Conservation (phyloP, 2,329 filamentous ascomycete genomes). For the Trichoderma semiorbis region DNA sequence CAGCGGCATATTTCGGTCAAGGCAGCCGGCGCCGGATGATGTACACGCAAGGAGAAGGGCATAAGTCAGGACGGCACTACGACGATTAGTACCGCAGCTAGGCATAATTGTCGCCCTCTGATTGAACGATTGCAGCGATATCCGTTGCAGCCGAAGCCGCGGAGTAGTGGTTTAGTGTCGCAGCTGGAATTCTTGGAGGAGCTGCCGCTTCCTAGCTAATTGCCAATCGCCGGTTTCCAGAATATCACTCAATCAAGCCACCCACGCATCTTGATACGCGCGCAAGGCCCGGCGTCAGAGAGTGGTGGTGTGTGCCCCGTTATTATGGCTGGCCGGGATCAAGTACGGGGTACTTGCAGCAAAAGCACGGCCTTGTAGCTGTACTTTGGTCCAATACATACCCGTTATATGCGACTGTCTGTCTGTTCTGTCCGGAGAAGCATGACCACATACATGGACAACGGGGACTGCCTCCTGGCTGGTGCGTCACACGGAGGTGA, state of each 20-base stretch:
- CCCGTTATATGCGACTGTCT: background rate
- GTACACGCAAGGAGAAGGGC: background rate
- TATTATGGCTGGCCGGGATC: background rate
- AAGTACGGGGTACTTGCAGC: conserved; percentile 2
- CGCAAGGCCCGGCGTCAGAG: conserved; percentile 4
- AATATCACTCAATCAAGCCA: conserved; percentile 17
- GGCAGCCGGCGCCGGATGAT: background rate
- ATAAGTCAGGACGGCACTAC: background rate
- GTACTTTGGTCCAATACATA: background rate
- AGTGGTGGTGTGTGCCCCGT: background rate
- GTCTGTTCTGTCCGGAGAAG: background rate
- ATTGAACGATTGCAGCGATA: conserved; percentile 6
- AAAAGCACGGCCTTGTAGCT: background rate
- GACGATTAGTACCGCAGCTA: background rate
- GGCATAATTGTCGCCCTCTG: background rate
- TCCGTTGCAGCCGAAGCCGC: conserved; percentile 15
- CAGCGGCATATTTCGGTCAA: conserved; percentile 7
- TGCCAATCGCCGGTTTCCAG: conserved; percentile 8
- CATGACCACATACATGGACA: background rate
- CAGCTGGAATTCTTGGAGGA: background rate
- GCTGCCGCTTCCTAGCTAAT: background rate
- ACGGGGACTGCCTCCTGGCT: conserved; percentile 2
- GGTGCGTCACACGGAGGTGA: conserved; percentile 1
- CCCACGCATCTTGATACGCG: conserved; percentile 8
- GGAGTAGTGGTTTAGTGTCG: background rate